These are phyloP conservation scores for Chlorella sp. DNA, from an alignment of 139 green algal species.

Conservation along the genomic window DNA sequence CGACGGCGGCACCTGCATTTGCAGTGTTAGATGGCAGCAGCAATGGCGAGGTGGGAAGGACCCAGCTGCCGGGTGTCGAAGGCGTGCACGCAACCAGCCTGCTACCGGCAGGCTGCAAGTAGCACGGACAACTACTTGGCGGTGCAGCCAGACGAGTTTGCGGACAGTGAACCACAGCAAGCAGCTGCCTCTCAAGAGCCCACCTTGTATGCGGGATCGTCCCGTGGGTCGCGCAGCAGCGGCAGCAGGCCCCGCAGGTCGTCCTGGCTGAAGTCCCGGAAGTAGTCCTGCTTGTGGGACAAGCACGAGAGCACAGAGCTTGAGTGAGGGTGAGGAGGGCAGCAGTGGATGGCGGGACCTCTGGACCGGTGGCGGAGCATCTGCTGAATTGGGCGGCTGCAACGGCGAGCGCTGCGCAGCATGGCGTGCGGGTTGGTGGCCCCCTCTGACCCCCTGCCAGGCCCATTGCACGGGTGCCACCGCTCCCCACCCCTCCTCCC, in stretches of 20 bases:
- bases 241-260: slow-evolving; percentile 70
- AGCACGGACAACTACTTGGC: background rate
- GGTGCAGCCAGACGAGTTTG: background rate
- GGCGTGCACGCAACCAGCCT: background rate
- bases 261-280: slow-evolving; percentile 77
- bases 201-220: slow-evolving; percentile 64
- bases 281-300: slow-evolving; percentile 82
- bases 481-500: background rate
- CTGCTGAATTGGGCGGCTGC: no score
- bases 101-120: background rate
- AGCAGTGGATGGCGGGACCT: no score
- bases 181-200: background rate
- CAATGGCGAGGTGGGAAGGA: no score
- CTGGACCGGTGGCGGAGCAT: no score
- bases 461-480: no score
- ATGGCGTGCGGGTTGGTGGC: no score
- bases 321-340: no score
- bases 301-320: no score
- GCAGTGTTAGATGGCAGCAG: background rate
- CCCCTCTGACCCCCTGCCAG: no score
- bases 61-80: background rate
- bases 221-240: slow-evolving; percentile 30
- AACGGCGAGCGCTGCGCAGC: no score
- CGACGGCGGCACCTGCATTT: slow-evolving; percentile 6
- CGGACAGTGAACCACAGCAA: background rate